Percentiles rank a stretch among this genome's conserved stretches.
Conservation (phyloP, 805 yeast species). For the Metschnikowia bowlesiae region DNA sequence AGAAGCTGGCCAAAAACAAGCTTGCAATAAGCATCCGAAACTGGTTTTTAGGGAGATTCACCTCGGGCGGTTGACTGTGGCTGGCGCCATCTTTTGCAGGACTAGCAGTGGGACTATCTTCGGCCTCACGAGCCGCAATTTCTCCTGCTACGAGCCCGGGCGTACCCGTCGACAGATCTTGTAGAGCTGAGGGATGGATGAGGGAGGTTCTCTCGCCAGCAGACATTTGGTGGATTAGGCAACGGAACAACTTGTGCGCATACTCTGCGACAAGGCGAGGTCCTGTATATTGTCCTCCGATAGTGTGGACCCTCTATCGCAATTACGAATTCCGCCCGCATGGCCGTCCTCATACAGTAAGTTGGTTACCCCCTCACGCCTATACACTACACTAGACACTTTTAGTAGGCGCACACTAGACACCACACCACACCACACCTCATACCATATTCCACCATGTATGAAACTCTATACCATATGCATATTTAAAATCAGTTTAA, state of each 20-base stretch:
- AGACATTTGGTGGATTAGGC: neutral
- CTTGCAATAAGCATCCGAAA: conserved; percentile 28
- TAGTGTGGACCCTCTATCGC: no score
- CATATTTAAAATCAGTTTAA: no score
- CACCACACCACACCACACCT: no score
- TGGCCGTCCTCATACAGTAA: no score
- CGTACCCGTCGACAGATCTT: conserved; percentile 8
- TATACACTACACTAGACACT: no score
- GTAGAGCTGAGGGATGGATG: neutral
- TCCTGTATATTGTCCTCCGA: neutral
- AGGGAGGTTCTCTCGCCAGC: neutral
- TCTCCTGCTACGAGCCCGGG: conserved; percentile 10
- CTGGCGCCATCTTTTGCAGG: neutral
- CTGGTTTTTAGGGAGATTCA: conserved; percentile 21
- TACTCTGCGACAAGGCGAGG: neutral
- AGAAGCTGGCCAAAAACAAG: conserved; percentile 40
- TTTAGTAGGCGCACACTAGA: no score
- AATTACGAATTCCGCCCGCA: no score
- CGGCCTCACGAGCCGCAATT: conserved; percentile 2
- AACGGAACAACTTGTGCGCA: neutral
- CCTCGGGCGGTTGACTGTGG: neutral
- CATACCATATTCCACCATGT: no score
- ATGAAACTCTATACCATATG: no score
- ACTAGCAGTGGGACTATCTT: neutral
- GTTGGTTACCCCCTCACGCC: no score